Conservation (phyloP, 2,329 filamentous ascomycete genomes). For the Penicillium sp. region DNA sequence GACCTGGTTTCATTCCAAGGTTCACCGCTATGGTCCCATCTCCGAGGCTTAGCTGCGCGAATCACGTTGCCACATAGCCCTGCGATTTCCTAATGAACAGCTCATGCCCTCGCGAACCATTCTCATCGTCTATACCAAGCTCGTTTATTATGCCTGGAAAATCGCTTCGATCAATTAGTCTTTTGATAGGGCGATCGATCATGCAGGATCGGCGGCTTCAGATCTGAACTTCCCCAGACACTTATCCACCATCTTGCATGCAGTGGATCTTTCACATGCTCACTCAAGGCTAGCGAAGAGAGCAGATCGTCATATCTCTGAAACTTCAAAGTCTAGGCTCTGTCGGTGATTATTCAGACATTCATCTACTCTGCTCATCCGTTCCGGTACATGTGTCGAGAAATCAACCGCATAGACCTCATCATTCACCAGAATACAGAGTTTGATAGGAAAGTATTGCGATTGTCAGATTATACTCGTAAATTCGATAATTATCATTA, state of each 20-base stretch:
- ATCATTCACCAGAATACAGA: too few species aligned
- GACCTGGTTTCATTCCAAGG: too few species aligned
- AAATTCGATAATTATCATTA: slow-evolving; percentile 4
- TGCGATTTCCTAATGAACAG: too few species aligned
- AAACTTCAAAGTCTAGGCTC: too few species aligned
- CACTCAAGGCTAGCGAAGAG: background rate
- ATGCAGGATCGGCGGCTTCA: background rate
- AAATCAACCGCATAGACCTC: background rate
- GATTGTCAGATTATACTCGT: background rate
- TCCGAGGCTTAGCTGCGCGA: too few species aligned
- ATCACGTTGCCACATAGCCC: too few species aligned
- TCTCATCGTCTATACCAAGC: too few species aligned
- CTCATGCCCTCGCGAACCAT: too few species aligned
- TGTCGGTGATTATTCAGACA: background rate
- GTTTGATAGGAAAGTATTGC: background rate
- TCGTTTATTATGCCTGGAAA: too few species aligned
- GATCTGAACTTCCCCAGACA: background rate
- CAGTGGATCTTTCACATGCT: background rate
- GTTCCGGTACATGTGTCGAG: background rate
- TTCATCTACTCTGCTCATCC: background rate
- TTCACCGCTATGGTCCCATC: too few species aligned
- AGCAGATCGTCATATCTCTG: background rate
- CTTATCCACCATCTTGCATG: background rate
- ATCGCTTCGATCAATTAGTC: too few species aligned
- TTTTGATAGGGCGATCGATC: background rate